phyloP scores from a whole-genome alignment of 2,329 filamentous ascomycete genomes.

The Anthostomella pinea region DNA sequence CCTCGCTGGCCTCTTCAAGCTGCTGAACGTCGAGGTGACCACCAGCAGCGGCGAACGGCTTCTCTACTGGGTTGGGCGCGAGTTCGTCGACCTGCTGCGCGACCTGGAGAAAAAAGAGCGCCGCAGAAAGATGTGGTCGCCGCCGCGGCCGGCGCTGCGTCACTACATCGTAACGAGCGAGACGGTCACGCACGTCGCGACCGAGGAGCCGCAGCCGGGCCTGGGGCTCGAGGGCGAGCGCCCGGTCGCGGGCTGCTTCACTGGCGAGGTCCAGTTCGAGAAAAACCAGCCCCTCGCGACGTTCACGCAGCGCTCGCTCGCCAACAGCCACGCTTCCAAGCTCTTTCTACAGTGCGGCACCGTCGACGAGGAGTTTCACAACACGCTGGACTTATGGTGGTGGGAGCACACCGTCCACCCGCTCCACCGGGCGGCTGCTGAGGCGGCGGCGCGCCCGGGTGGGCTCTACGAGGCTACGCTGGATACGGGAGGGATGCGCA shows the following conservation, averaged over 20 bases:
- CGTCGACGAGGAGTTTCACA: slow-evolving; percentile 8
- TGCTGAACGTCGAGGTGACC: slow-evolving; percentile 19
- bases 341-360: slow-evolving; percentile 16
- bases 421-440: slow-evolving; percentile 12
- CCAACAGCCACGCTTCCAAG: slow-evolving; percentile 19
- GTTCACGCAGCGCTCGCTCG: slow-evolving; percentile 19
- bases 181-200: slow-evolving; percentile 7
- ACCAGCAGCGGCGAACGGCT: slow-evolving; percentile 13
- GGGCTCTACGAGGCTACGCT: slow-evolving; percentile 14
- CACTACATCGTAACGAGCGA: slow-evolving; percentile 25
- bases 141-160: slow-evolving; percentile 10
- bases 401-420: slow-evolving; percentile 14
- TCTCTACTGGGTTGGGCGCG: slow-evolving; percentile 21
- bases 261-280: no score
- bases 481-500: slow-evolving; percentile 15
- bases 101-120: slow-evolving; percentile 5
- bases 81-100: slow-evolving; percentile 4
- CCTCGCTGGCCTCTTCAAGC: slow-evolving; percentile 7
- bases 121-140: slow-evolving; percentile 16
- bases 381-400: slow-evolving; percentile 17
- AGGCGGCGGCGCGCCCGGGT: slow-evolving; percentile 1
- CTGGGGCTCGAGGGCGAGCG: slow-evolving; percentile 6
- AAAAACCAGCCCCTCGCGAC: slow-evolving; percentile 10
- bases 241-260: no score
- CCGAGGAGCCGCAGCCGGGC: neutral